Evolutionary conservation across 352 stramenopile species (phyloP).

Genomic region (Aphanomyces stellatus): DNA sequence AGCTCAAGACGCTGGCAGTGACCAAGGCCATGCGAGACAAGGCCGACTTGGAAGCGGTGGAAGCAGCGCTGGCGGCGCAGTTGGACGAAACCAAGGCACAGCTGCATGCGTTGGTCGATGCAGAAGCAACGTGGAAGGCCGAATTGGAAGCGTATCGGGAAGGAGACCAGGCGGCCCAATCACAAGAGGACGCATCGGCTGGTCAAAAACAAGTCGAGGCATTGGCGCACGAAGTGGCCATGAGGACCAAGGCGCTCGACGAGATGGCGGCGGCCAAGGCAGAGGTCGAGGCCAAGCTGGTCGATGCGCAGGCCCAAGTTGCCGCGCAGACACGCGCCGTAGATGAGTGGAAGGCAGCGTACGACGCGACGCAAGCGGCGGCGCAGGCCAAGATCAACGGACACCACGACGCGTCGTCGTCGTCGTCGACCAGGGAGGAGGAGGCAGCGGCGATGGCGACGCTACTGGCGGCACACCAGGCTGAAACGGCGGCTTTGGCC

Average conservation of each 20-base stretch:
- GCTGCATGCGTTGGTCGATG: background rate
- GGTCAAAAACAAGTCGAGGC: too few species aligned
- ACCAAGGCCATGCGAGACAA: slow-evolving; percentile 4
- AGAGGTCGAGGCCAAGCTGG: background rate
- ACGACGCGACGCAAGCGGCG: too few species aligned
- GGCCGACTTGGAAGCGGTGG: background rate
- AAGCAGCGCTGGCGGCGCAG: background rate
- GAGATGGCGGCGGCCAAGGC: background rate
- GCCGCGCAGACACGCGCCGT: too few species aligned
- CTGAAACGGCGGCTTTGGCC: background rate
- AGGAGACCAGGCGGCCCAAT: background rate
- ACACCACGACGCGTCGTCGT: too few species aligned
- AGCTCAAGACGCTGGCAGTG: background rate
- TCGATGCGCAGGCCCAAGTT: too few species aligned
- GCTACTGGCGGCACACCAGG: too few species aligned
- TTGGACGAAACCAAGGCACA: background rate
- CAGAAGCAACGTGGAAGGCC: background rate
- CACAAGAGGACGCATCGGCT: too few species aligned
- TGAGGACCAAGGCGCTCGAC: background rate
- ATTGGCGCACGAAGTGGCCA: background rate
- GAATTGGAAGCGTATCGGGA: background rate
- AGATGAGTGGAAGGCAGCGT: too few species aligned
- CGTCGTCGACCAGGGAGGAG: too few species aligned
- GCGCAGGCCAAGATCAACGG: too few species aligned
- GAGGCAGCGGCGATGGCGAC: too few species aligned